Evolutionary conservation across 495 filamentous ascomycete genomes (phyloP).

Genomic region (Aspergillus kassunensis): DNA sequence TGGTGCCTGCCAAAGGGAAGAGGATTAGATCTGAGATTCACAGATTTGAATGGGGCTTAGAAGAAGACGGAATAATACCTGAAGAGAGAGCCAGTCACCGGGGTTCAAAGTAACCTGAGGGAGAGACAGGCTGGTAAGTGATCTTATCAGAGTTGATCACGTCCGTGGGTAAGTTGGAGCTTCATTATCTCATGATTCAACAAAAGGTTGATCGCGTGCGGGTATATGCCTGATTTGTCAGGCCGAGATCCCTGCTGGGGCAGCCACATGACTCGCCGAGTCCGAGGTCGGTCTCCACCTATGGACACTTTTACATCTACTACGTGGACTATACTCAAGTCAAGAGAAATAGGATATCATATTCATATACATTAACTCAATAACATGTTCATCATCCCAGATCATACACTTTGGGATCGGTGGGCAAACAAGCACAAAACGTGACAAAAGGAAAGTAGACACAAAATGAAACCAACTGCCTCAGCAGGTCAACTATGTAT

Average conservation of each 20-base stretch:
- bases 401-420: not conserved
- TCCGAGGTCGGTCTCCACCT: slow-evolving; percentile 1
- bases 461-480: slow-evolving; percentile 9
- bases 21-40: not conserved
- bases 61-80: not conserved
- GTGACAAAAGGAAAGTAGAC: slow-evolving; percentile 22
- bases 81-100: not conserved
- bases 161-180: not conserved
- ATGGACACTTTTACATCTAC: too few species aligned
- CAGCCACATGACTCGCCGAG: slow-evolving; percentile 4
- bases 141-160: not conserved
- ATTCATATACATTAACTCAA: slow-evolving; percentile 3
- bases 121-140: not conserved
- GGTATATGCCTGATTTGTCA: slow-evolving; percentile 17
- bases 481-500: slow-evolving; percentile 15
- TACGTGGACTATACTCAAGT: too few species aligned
- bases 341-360: too few species aligned
- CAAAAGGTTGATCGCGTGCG: slow-evolving; percentile 19
- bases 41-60: not conserved
- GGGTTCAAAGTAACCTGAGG: too few species aligned
- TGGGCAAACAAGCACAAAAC: slow-evolving; percentile 3
- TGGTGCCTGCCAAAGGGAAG: slow-evolving; percentile 4
- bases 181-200: slow-evolving; percentile 3
- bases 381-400: not conserved
- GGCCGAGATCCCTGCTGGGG: slow-evolving; percentile 12